Evolutionary conservation across 768 basidiomycete species (phyloP), one percentile per base, ranked within the genome.

Genomic region (Boletus subparvulus): DNA sequence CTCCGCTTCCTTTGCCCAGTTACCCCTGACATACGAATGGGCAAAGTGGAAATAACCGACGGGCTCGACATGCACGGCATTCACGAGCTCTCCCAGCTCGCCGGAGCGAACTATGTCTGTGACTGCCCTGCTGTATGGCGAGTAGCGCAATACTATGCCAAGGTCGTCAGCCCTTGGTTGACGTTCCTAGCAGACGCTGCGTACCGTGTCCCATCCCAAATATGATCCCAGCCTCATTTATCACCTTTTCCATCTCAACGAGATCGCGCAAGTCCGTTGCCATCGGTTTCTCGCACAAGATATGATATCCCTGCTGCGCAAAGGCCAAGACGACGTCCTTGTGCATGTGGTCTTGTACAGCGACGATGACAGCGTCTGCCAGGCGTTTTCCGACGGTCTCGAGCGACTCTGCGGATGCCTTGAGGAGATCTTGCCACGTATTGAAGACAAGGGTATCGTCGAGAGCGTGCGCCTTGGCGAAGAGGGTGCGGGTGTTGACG

Each of bases 211-310:
- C 89, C 79, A 92, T 84, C 17, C 89, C 93, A 75, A 93, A 94
- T 61, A 94, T 86, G 41, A 83, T 77, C 1, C 83, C 83, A 3
- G 86, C 81, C 35, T 84, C 79, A 70, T 83, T 85, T 32, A 94
- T 79, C 0, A 84, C 88, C 33, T 76, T 74, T 59, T 90, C 85
- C 78, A 94, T 94, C 68, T 76, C 78, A 47, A 94, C 68, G 56
- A 92, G 90, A 60, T 90, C 90, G 51, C 80, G 77, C 37, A 88
- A 64, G 51, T 70, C 82, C 5, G 89, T 93, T 1, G 92, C 90
- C 88, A 95, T 91, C 0, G 93, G 93, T 68, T 95, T 95, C 79
- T 95, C 93, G 71, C 93, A 94, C 21, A 95, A 78, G 54, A 95
- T 90, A 63, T 93, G 86, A 66, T 94, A 94, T 1, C 91, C 90